These are phyloP conservation scores for Podospora pseudocomata DNA, from an alignment of 495 filamentous ascomycete genomes.

Conservation along the genomic window DNA sequence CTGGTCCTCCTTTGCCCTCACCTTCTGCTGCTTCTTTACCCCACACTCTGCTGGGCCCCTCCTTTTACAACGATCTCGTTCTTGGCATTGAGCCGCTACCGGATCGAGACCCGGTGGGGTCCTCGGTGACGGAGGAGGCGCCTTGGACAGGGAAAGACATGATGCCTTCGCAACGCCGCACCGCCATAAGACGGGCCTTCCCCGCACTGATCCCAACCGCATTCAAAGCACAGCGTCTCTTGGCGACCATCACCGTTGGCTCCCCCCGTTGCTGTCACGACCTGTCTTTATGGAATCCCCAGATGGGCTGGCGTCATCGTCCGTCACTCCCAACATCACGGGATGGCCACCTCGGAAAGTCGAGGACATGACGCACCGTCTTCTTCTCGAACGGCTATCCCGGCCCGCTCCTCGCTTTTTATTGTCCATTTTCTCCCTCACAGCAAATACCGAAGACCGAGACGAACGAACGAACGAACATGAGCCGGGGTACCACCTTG, in stretches of 20 bases:
- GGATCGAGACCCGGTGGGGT: conserved; percentile 8
- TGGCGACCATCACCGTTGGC: conserved; percentile 3
- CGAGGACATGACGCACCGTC: not conserved
- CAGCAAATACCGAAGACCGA: not conserved
- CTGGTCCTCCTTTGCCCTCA: not conserved
- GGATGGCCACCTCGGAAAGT: not conserved
- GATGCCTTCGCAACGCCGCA: conserved; percentile 12
- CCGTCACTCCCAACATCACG: not conserved
- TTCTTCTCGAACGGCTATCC: not conserved
- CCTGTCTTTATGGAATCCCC: not conserved
- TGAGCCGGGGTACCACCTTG: not conserved
- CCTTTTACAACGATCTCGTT: conserved; percentile 3
- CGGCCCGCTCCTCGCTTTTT: not conserved
- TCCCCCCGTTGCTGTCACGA: not conserved
- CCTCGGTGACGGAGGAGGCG: conserved; percentile 18
- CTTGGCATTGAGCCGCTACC: conserved; percentile 12
- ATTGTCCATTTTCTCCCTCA: not conserved
- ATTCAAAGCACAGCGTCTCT: not conserved
- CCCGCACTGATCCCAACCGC: conserved; percentile 9
- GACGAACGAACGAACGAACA: not conserved
- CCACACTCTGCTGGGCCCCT: conserved; percentile 3
- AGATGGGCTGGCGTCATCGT: not conserved
- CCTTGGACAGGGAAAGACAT: not conserved
- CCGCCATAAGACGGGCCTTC: conserved; percentile 7
- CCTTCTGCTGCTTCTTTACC: not conserved